Evolutionary conservation across 345 rosid species (phyloP).

Genomic region (Rhizophora apiculata): DNA sequence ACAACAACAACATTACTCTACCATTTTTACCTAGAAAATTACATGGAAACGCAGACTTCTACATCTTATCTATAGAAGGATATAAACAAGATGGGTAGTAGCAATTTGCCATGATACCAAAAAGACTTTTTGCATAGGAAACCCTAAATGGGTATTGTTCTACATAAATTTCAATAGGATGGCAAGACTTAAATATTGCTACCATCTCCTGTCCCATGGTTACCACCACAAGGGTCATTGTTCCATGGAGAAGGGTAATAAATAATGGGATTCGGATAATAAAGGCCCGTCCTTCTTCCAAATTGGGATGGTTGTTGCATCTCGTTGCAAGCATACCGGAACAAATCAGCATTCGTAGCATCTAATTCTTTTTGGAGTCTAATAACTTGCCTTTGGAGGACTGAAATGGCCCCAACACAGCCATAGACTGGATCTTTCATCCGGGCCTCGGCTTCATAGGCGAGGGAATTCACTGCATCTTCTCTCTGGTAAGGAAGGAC

Average conservation of each 20-base stretch:
- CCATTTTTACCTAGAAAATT: background rate
- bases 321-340: conserved; percentile 26
- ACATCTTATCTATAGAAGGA: background rate
- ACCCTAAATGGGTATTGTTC: conserved; percentile 26
- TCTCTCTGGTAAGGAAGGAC: conserved; percentile 34
- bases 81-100: conserved; percentile 2
- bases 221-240: conserved; percentile 6
- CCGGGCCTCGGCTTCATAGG: conserved; percentile 36
- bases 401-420: conserved; percentile 34
- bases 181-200: background rate
- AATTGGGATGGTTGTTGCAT: conserved; percentile 6
- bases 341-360: conserved; percentile 29
- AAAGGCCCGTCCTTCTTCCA: conserved; percentile 11
- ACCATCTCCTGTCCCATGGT: conserved; percentile 13
- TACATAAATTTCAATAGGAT: background rate
- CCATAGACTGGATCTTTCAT: conserved; percentile 34
- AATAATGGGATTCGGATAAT: conserved; percentile 11
- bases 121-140: conserved; percentile 9
- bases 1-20: background rate
- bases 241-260: conserved; percentile 18
- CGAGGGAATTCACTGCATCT: conserved; percentile 36
- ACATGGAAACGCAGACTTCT: background rate
- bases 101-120: background rate
- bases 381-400: conserved; percentile 31
- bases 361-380: conserved; percentile 32